Base-by-base conservation (phyloP, 805 yeast genomes). In the Saccharomycopsis babjevae region DNA sequence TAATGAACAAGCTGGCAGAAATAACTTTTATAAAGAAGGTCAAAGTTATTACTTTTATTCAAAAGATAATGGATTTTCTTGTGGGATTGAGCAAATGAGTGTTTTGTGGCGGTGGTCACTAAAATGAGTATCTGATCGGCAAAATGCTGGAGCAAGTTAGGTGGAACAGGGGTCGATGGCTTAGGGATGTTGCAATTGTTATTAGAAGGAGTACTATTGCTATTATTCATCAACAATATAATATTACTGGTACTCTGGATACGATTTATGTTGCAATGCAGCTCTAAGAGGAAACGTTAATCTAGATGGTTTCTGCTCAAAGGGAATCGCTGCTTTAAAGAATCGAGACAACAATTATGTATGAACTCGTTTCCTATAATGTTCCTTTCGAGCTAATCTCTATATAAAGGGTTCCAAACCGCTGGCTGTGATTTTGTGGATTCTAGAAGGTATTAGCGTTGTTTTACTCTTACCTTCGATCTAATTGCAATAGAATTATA, bases 121-220 rank as follows among this genome's bases (percentile, higher is more conserved):
- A 84, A 71, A 57, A 84, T 74, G 20, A 81, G 75, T 50, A 85
- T 68, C 70, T 85, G 89, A 40, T 83, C 78, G 61, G 77, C 68
- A 54, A 78, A 71, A 58, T 81, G 79, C 67, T 67, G 50, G 10
- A 56, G 25, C 34, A 60, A 55, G 16, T 32, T 25, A 20, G 52
- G 28, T 11, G 36, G 61, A 43, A 30, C 22, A 40, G 25, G 16
- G 43, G 32, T 36, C 13, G 54, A 25, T 20, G 28, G 30, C 22
- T 50, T 25, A 18, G 42, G 13, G 15, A 40, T 40, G 34, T 56
- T 54, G 20, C 15, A 4, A 38, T 36, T 56, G 43, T 22, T 40
- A 16, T 15, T 39, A 18, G 28, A 15, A 46, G 52, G 32, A 46
- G 30, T 22, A 52, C 7, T 30, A 25, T 22, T 50, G 28, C 16